Evolutionary conservation across 768 basidiomycete genomes (phyloP).

Genomic region (Termitomyces sp.): DNA sequence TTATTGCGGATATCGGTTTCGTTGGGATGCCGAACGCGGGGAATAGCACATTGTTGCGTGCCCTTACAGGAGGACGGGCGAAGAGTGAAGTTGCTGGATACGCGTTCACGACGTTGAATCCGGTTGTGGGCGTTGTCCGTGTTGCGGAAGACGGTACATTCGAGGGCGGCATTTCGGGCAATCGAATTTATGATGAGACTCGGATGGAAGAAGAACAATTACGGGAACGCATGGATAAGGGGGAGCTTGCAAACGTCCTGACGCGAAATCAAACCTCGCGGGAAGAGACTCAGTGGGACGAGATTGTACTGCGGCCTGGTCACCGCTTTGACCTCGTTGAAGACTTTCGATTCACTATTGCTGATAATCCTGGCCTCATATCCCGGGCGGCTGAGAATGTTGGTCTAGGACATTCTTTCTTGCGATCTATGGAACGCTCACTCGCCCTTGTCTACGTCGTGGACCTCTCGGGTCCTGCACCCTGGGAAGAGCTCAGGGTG

Average conservation of each 20-base stretch:
- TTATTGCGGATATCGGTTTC: constrained; percentile 91
- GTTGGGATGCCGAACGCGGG: constrained; percentile 97
- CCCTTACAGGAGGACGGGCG: constrained; percentile 81
- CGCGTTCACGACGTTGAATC: constrained; percentile 94
- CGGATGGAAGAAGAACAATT: constrained; percentile 45
- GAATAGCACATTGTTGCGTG: constrained; percentile 88
- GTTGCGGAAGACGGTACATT: constrained; percentile 77
- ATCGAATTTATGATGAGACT: constrained; percentile 65
- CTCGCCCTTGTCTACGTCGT: constrained; percentile 90
- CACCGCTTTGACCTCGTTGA: constrained; percentile 63
- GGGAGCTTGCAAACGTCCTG: constrained; percentile 44
- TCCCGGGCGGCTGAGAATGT: constrained; percentile 81
- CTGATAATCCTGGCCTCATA: constrained; percentile 95
- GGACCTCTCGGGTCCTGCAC: constrained; percentile 71
- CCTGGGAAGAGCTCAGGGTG: constrained; percentile 73
- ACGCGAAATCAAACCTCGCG: constrained; percentile 44
- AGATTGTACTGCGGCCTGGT: constrained; percentile 27
- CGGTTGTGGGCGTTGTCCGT: constrained; percentile 87
- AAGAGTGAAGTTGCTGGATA: constrained; percentile 86
- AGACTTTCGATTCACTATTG: constrained; percentile 86
- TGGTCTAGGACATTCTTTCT: constrained; percentile 91
- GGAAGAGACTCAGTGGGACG: constrained; percentile 13
- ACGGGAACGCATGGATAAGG: constrained; percentile 43
- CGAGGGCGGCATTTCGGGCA: constrained; percentile 51
- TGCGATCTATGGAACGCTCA: constrained; percentile 90